Conservation (phyloP, 2,329 filamentous ascomycete genomes). For the Talaromyces amestolkiae region DNA sequence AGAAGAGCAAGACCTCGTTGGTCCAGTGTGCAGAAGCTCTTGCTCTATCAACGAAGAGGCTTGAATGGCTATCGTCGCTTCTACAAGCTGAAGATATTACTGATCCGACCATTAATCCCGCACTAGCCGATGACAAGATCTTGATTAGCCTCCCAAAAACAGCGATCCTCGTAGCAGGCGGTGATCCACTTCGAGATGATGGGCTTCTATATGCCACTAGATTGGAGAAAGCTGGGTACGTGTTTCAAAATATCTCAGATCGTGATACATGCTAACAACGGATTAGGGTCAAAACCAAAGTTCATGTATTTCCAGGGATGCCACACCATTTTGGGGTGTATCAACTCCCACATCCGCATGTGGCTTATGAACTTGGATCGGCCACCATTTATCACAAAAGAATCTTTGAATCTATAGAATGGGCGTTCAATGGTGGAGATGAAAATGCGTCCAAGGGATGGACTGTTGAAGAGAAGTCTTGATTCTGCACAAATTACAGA, state of each 20-base stretch:
- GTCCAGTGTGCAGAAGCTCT: not conserved
- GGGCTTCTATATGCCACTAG: conserved; percentile 9
- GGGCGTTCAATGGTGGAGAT: not conserved
- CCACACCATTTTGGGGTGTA: conserved; percentile 11
- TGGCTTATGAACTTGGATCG: conserved; percentile 3
- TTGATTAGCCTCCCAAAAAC: not conserved
- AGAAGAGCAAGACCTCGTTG: not conserved
- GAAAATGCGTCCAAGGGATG: not conserved
- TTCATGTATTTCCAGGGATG: conserved; percentile 10
- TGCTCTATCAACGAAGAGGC: not conserved
- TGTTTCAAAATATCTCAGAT: not conserved
- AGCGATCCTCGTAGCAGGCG: not conserved
- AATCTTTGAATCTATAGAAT: conserved; percentile 5
- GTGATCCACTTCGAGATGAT: conserved; percentile 4
- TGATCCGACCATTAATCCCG: conserved; percentile 1
- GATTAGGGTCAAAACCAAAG: not conserved
- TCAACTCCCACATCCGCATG: conserved; percentile 9
- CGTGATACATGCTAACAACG: not conserved
- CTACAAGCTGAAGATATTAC: not conserved
- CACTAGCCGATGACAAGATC: not conserved
- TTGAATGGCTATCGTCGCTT: not conserved
- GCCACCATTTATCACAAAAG: not conserved
- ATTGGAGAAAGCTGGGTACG: not conserved
- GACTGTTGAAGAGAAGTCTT: not conserved
- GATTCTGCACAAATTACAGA: not conserved